Evolutionary conservation across 768 basidiomycete species (phyloP).

Genomic region (Hygrophoropsis aurantiaca): DNA sequence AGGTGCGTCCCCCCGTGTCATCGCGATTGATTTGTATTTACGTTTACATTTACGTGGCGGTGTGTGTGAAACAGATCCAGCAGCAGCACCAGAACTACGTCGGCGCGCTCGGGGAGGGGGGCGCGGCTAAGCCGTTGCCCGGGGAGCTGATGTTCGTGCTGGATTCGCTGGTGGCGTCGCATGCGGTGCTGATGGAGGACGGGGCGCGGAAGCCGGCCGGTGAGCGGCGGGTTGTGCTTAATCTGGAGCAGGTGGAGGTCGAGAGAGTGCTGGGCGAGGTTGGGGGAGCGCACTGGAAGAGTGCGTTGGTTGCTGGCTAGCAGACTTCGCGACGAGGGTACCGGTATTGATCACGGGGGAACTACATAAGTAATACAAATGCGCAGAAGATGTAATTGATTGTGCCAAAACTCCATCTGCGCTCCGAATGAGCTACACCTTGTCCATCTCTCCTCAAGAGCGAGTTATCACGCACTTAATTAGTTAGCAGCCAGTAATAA

Average conservation of each 20-base stretch:
- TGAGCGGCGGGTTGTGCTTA: constrained; percentile 76
- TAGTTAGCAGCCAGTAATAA: not conserved
- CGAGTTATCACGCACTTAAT: too few relatives aligned
- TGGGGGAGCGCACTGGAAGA: constrained; percentile 71
- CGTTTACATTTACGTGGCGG: not conserved
- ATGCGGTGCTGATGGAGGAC: constrained; percentile 74
- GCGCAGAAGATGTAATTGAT: too few relatives aligned
- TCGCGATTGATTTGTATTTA: not conserved
- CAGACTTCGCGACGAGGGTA: too few relatives aligned
- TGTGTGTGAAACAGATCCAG: constrained; percentile 48
- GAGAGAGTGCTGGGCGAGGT: constrained; percentile 83
- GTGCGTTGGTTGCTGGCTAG: too few relatives aligned
- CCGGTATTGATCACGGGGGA: too few relatives aligned
- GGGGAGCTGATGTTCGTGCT: constrained; percentile 70
- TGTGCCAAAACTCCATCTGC: too few relatives aligned
- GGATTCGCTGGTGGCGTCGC: constrained; percentile 74
- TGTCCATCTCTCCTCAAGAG: too few relatives aligned
- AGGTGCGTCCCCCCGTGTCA: constrained; percentile 44
- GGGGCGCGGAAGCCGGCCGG: constrained; percentile 56
- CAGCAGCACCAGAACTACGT: constrained; percentile 76
- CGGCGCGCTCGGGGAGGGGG: constrained; percentile 58
- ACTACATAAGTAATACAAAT: too few relatives aligned
- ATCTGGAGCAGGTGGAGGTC: constrained; percentile 81
- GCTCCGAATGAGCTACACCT: too few relatives aligned
- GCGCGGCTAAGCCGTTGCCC: constrained; percentile 56